phyloP scores from a whole-genome alignment of 2,329 filamentous ascomycete species.

The Neofusicoccum kwambonambiense region DNA sequence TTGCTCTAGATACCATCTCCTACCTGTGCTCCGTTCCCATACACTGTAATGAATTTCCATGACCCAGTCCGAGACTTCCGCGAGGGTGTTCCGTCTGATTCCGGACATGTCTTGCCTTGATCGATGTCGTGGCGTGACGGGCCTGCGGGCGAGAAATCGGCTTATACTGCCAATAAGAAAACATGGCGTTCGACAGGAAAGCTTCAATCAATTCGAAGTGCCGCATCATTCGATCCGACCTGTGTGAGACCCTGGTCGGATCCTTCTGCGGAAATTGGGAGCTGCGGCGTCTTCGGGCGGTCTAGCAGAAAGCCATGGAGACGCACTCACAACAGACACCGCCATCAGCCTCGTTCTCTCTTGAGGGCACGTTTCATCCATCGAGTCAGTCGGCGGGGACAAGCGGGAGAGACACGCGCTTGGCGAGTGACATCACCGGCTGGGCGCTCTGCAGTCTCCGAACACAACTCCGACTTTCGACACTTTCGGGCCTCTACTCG shows the following conservation, averaged over 20 bases:
- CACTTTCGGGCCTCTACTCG: neutral
- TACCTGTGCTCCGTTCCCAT: neutral
- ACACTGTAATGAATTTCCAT: neutral
- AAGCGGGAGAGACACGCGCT: neutral
- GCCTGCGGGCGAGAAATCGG: too few relatives aligned
- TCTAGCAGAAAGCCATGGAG: too few relatives aligned
- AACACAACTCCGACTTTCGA: neutral
- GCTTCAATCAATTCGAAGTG: neutral
- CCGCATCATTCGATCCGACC: neutral
- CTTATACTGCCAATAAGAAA: too few relatives aligned
- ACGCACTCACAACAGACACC: too few relatives aligned
- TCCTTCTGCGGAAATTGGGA: neutral
- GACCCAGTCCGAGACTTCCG: neutral
- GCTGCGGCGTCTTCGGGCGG: neutral
- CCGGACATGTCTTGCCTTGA: neutral
- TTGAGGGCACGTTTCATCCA: too few relatives aligned
- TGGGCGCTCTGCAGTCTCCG: neutral
- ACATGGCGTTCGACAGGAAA: too few relatives aligned
- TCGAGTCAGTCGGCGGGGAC: neutral
- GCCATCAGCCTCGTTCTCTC: too few relatives aligned
- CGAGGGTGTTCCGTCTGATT: neutral
- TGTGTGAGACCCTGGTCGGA: neutral
- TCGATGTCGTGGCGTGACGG: too few relatives aligned
- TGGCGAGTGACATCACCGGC: conserved; percentile 9
- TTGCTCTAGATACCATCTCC: neutral